phyloP scores from a whole-genome alignment of 1,139 yeast genomes.

The Pichia sp. region DNA sequence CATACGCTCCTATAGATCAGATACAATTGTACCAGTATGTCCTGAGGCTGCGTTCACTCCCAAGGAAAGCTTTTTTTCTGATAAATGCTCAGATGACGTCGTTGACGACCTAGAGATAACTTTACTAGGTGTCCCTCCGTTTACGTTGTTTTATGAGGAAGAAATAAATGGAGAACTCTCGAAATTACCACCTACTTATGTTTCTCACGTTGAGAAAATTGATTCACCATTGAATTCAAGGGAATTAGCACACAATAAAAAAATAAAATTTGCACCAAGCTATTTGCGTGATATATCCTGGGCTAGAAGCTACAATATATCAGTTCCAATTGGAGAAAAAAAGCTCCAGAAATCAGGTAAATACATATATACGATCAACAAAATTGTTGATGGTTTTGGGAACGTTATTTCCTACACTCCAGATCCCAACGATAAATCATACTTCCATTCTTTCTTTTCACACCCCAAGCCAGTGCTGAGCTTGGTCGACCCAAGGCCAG shows the following conservation, averaged over 20 bases:
- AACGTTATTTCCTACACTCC: slow-evolving; percentile 54
- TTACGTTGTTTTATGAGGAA: slow-evolving; percentile 58
- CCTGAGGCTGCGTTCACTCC: slow-evolving; percentile 60
- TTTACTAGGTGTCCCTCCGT: slow-evolving; percentile 72
- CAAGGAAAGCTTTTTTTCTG: slow-evolving; percentile 28
- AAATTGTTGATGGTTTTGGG: slow-evolving; percentile 73
- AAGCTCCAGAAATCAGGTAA: slow-evolving; percentile 49
- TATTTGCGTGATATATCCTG: slow-evolving; percentile 44
- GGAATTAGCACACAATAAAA: slow-evolving; percentile 15
- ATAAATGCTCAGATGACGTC: slow-evolving; percentile 63
- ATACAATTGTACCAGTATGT: slow-evolving; percentile 67
- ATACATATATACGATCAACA: slow-evolving; percentile 61
- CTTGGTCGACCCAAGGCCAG: slow-evolving; percentile 40
- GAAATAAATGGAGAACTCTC: slow-evolving; percentile 42
- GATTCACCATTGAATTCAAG: slow-evolving; percentile 37
- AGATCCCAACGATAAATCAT: slow-evolving; percentile 41
- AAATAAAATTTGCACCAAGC: slow-evolving; percentile 18
- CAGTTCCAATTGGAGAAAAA: slow-evolving; percentile 47
- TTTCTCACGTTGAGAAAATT: slow-evolving; percentile 28
- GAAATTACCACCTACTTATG: slow-evolving; percentile 26
- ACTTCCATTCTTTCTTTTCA: slow-evolving; percentile 55
- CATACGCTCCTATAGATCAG: slow-evolving; percentile 62
- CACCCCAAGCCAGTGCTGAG: slow-evolving; percentile 56
- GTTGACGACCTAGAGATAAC: slow-evolving; percentile 42
- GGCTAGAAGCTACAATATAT: slow-evolving; percentile 48